phyloP scores from a whole-genome alignment of 495 filamentous ascomycete genomes.

The Neurospora discreta region DNA sequence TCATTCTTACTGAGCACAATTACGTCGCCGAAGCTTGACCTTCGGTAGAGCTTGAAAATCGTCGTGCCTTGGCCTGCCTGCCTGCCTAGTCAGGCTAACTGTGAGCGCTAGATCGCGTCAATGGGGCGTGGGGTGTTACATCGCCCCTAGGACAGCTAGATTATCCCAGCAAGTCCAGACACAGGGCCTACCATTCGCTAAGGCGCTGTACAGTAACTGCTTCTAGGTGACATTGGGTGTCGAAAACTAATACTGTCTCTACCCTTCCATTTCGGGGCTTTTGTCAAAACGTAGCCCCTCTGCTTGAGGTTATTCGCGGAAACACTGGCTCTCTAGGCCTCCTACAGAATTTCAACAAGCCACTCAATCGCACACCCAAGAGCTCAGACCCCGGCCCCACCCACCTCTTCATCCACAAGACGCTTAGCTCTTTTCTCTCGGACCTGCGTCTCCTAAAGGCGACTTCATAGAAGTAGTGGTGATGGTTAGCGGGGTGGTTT shows the following conservation, averaged over 20 bases:
- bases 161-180: neutral
- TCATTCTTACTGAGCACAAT: neutral
- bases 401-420: neutral
- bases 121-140: neutral
- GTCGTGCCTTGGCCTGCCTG: neutral
- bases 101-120: neutral
- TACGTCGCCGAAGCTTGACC: neutral
- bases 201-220: neutral
- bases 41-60: neutral
- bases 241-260: neutral
- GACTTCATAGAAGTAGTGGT: neutral
- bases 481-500: constrained; percentile 1
- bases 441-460: constrained; percentile 21
- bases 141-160: neutral
- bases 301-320: neutral
- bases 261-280: neutral
- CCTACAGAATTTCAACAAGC: neutral
- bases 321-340: neutral
- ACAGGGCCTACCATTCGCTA: neutral
- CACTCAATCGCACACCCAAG: neutral
- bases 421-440: constrained; percentile 21
- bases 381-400: neutral
- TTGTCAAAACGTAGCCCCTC: neutral
- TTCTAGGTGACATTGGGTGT: neutral
- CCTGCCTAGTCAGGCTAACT: neutral